Conservation (phyloP, 1,284 basidiomycete genomes). For the Rhizoctonia solani region DNA sequence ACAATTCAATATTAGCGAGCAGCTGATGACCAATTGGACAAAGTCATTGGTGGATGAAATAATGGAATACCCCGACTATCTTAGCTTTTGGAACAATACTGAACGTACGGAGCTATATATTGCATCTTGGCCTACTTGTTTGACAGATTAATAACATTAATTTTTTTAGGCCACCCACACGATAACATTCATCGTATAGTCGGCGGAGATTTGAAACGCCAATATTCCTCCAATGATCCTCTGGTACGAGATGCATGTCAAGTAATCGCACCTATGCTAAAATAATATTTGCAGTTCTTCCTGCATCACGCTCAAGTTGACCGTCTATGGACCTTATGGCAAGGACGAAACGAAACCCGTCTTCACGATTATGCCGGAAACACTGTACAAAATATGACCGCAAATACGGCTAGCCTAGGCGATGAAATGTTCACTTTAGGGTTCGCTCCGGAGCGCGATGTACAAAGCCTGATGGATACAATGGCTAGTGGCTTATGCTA, state of each 20-base stretch:
- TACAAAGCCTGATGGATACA: background rate
- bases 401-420: background rate
- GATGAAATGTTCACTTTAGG: background rate
- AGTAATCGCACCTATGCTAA: background rate
- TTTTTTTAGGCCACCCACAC: too few species aligned
- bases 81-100: too few species aligned
- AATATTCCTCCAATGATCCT: background rate
- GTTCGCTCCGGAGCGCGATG: background rate
- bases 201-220: background rate
- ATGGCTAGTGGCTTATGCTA: background rate
- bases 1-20: too few species aligned
- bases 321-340: background rate
- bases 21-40: too few species aligned
- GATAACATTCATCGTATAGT: too few species aligned
- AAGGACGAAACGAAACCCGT: background rate
- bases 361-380: background rate
- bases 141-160: too few species aligned
- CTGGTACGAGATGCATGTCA: background rate
- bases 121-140: too few species aligned
- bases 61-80: too few species aligned
- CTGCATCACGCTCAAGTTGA: background rate
- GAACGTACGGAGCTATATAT: too few species aligned
- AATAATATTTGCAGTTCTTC: background rate
- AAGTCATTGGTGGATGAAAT: too few species aligned
- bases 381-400: background rate